Evolutionary conservation across 192 early-diverging fungal species (phyloP), one percentile per base, ranked within the genome.

Genomic region (Coemansia sp.): DNA sequence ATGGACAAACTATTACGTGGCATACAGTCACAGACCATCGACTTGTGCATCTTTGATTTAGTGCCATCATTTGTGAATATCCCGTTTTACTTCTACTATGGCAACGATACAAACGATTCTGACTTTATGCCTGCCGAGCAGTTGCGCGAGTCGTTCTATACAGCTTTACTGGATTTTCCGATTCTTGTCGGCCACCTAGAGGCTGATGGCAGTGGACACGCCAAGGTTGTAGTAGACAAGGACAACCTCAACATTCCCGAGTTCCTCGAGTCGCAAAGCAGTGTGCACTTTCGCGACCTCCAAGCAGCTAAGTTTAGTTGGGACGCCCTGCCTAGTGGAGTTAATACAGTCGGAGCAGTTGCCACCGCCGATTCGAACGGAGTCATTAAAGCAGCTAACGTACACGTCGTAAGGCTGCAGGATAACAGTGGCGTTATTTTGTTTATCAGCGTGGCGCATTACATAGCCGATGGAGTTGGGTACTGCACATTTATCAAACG

Each of bases 181-280:
- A 71, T 79, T 34, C 51, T 79, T 5, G 72, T 60, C 9, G 77
- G 77, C 1, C 55, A 54, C 22, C 9, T 73, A n/a, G 40, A 10
- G 15, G 27, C 62, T 13, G 57, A 42, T 7, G 16, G 27, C 7
- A 43, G 61, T 6, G 72, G 77, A 0, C 47, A 44, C 12, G 54
- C 34, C 2, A 12, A 47, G 11, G 24, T 78, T n/a, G 36, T 41
- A 16, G 67, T 74, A 5, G 64, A 74, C 27, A 3, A 16, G 27
- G n/a, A 29, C 59, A 44, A 73, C 33, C 29, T 79, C 8, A 79
- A 74, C 44, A 68, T 79, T 64, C 77, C 72, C 41, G 65, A 67
- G 51, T 79, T 71, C 27, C 33, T 29, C 3, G 77, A 74, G 61
- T 57, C 68, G 10, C 13, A 60, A 0, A 71, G 69, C 62, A 9